A percentile compares a stretch with the other conserved stretches of the same genome.
phyloP scores from a whole-genome alignment of 495 filamentous ascomycete species.

The Platismatia glauca region DNA sequence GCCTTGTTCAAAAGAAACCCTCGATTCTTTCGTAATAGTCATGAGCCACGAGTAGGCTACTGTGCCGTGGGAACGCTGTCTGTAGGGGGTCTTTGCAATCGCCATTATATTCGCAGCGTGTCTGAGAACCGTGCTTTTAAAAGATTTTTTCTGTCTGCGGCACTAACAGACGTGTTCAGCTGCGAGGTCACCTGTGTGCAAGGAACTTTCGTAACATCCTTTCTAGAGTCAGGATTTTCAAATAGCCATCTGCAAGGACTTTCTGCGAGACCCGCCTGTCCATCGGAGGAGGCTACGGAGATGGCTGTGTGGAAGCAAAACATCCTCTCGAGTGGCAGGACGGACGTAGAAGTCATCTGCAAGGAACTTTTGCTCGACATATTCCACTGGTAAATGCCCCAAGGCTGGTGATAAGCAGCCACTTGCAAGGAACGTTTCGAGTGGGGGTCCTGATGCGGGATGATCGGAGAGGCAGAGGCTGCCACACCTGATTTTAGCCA shows the following conservation, averaged over 20 bases:
- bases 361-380: slow-evolving; percentile 4
- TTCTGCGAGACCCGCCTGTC: neutral
- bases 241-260: neutral
- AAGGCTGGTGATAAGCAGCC: neutral
- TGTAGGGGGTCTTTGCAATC: neutral
- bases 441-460: neutral
- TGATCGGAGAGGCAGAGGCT: neutral
- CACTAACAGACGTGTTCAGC: neutral
- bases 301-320: neutral
- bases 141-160: neutral
- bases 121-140: neutral
- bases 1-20: neutral
- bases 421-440: neutral
- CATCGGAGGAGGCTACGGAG: neutral
- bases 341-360: neutral
- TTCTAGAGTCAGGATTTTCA: neutral
- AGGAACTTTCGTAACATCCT: neutral
- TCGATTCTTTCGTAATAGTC: neutral
- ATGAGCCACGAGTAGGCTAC: neutral
- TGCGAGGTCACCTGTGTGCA: neutral
- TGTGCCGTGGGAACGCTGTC: neutral
- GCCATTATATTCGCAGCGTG: neutral
- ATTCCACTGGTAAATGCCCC: neutral
- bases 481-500: neutral
- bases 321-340: neutral